Base-by-base conservation (phyloP, 2,329 filamentous ascomycete species). In the Sclerotiophoma versabilis region DNA sequence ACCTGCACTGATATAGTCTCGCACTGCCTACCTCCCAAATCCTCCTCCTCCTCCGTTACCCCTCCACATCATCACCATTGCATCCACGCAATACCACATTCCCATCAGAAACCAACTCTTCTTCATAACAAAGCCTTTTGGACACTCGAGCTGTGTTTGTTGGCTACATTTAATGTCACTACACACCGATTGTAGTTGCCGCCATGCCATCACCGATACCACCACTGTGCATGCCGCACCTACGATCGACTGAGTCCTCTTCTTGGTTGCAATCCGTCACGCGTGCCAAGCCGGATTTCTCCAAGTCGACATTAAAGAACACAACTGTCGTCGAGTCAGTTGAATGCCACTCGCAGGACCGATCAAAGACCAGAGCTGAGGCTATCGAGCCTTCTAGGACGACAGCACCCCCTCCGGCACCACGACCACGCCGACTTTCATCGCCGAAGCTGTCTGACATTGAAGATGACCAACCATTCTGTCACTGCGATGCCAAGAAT, bases 391-490 rank as follows among this genome's bases (percentile, higher is more conserved):
- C 20, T 11, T 49, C 41, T 19, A 36, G 30, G 8, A 23, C 58
- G 2, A 42, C 49, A 3, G 65, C 53, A n/a, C 64, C 69, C 27
- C 74, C 74, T 7, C 60, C 64, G 12, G 71, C 71, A n/a, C 72
- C 74, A 20, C 66, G 61, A 33, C 46, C 69, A 25, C 46, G 39
- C 15, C 63, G 72, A n/a, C 50, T 76, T 30, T 42, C 68, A 17
- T 71, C 73, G 19, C 74, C 73, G 41, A 73, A 76, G 4, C 43
- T 76, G 10, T 51, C 62, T 3, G 64, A 69, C 7, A 20, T 73
- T 10, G 34, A 52, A 2, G 65, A 66, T 2, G 65, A 64, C 15
- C 42, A 45, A 4, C 52, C 58, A 2, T 76, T 76, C 37, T 76
- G 74, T 48, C 52, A 66, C 43, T 76, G 74, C 42, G 70, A 66